Percentiles rank a stretch among this genome's conserved stretches.
phyloP scores from a whole-genome alignment of 139 green algal species.

The Asterochloris erici region DNA sequence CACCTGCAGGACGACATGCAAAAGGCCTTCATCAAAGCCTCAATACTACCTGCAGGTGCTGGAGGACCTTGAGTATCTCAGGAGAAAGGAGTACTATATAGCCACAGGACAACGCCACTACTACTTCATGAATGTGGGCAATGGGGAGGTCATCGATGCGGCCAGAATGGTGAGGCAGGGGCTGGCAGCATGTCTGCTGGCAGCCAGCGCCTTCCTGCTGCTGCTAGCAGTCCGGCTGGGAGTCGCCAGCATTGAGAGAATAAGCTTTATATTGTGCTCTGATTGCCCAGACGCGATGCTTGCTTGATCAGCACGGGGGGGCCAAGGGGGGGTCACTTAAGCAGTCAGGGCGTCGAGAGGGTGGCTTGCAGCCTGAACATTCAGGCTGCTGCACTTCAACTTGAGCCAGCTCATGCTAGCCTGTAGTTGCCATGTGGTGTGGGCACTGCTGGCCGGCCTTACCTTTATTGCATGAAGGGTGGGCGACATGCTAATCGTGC shows the following conservation, averaged over 20 bases:
- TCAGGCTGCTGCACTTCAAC: too few relatives aligned
- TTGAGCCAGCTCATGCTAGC: too few relatives aligned
- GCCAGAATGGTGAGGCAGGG: constrained; percentile 57
- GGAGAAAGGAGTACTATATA: constrained; percentile 84
- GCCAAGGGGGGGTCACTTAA: constrained; percentile 96
- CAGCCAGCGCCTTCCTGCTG: too few relatives aligned
- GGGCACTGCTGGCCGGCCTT: too few relatives aligned
- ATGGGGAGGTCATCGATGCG: constrained; percentile 96
- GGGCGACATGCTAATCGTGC: too few relatives aligned
- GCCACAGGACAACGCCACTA: constrained; percentile 84
- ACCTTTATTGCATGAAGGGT: too few relatives aligned
- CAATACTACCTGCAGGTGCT: constrained; percentile 63
- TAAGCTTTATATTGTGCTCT: too few relatives aligned
- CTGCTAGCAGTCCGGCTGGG: too few relatives aligned
- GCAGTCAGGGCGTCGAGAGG: constrained; percentile 68
- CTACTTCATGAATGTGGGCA: constrained; percentile 99
- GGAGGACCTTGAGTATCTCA: constrained; percentile 90
- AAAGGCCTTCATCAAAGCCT: too few relatives aligned
- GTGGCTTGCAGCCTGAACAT: neutral
- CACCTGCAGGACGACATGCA: too few relatives aligned
- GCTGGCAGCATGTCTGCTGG: neutral
- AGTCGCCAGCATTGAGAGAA: too few relatives aligned
- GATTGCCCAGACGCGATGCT: constrained; percentile 58
- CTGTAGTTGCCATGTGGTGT: too few relatives aligned
- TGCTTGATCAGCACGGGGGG: constrained; percentile 99